Percentiles rank a stretch among this genome's conserved stretches.
Evolutionary conservation across 371 early-diverging fungal genomes (phyloP).

Genomic region (Agmasoma carcini): DNA sequence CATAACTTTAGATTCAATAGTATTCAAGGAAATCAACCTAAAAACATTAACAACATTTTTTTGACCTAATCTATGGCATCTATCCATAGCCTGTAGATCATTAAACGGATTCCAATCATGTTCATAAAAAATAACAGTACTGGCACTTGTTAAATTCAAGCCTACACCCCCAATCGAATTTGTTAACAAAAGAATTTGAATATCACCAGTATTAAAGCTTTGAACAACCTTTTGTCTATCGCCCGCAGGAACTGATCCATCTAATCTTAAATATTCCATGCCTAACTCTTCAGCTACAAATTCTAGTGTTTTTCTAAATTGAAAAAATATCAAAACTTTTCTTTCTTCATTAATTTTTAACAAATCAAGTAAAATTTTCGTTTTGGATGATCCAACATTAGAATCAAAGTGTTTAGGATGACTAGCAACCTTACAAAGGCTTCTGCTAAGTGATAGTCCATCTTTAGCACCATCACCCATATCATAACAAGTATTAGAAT

Average conservation of each 20-base stretch:
- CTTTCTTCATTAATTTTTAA: slow-evolving; percentile 67
- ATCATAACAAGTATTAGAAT: not conserved
- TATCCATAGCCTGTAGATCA: slow-evolving; percentile 90
- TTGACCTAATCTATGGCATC: slow-evolving; percentile 86
- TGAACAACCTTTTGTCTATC: slow-evolving; percentile 72
- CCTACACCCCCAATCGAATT: slow-evolving; percentile 95
- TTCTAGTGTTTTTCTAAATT: slow-evolving; percentile 82
- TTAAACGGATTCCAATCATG: slow-evolving; percentile 99
- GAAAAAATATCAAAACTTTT: slow-evolving; percentile 86
- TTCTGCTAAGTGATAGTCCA: slow-evolving; percentile 11
- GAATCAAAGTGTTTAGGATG: slow-evolving; percentile 62
- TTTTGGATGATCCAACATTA: slow-evolving; percentile 39
- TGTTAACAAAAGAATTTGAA: slow-evolving; percentile 78
- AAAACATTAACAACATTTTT: slow-evolving; percentile 87
- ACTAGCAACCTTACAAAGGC: slow-evolving; percentile 31
- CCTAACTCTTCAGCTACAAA: slow-evolving; percentile 64
- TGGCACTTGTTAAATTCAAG: slow-evolving; percentile 90
- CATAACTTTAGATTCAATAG: slow-evolving; percentile 85
- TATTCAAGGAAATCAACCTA: slow-evolving; percentile 69
- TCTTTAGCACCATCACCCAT: slow-evolving; percentile 5
- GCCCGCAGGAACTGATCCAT: slow-evolving; percentile 66
- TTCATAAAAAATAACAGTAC: slow-evolving; percentile 96
- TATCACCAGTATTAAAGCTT: slow-evolving; percentile 81
- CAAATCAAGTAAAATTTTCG: slow-evolving; percentile 70
- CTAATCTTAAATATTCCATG: slow-evolving; percentile 68